Conservation (phyloP, 2,329 filamentous ascomycete species). For the Cercospora berteroae region DNA sequence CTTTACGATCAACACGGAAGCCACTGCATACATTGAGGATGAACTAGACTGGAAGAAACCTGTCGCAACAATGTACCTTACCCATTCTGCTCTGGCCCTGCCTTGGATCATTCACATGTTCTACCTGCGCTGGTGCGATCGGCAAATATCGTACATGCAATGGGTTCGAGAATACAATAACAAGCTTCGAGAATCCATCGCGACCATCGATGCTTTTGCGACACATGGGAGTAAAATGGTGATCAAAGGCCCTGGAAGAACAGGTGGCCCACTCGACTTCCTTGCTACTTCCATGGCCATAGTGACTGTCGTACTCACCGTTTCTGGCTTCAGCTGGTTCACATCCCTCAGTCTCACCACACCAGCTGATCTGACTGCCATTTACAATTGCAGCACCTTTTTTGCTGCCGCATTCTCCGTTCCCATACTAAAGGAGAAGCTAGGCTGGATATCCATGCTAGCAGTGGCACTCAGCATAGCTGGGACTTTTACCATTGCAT, state of each 20-base stretch:
- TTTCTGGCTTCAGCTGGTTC: slow-evolving; percentile 36
- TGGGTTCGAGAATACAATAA: slow-evolving; percentile 37
- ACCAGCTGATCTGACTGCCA: slow-evolving; percentile 37
- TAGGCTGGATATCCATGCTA: slow-evolving; percentile 30
- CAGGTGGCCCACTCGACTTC: slow-evolving; percentile 34
- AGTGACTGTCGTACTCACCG: slow-evolving; percentile 33
- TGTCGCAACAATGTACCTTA: slow-evolving; percentile 36
- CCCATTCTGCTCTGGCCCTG: slow-evolving; percentile 33
- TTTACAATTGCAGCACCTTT: slow-evolving; percentile 39
- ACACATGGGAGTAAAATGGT: slow-evolving; percentile 28
- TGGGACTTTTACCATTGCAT: slow-evolving; percentile 38
- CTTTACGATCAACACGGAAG: slow-evolving; percentile 37
- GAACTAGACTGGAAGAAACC: slow-evolving; percentile 37
- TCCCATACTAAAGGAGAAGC: slow-evolving; percentile 33
- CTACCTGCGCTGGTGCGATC: slow-evolving; percentile 29
- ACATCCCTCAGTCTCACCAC: slow-evolving; percentile 34
- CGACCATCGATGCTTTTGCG: slow-evolving; percentile 34
- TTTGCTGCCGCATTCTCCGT: slow-evolving; percentile 37
- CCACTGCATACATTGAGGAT: slow-evolving; percentile 37
- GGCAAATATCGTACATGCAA: slow-evolving; percentile 24
- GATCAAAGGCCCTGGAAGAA: slow-evolving; percentile 27
- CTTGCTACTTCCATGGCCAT: slow-evolving; percentile 33
- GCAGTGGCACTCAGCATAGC: slow-evolving; percentile 36
- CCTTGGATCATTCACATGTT: slow-evolving; percentile 35
- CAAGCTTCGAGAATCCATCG: slow-evolving; percentile 30